Conservation (phyloP, 306 rosid species). For the Cicer chorassanicum region DNA sequence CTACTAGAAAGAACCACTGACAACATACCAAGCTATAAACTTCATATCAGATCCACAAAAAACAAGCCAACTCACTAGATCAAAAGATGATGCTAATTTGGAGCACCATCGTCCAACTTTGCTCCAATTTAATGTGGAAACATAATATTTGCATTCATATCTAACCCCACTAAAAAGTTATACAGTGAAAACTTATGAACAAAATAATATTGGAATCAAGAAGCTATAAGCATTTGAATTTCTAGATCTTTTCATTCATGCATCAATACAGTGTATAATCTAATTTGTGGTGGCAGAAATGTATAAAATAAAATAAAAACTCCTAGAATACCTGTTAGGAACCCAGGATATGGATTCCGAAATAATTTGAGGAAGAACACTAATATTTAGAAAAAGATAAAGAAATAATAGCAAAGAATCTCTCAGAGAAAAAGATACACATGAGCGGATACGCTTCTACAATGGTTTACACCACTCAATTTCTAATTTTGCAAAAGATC, state of each 20-base stretch:
- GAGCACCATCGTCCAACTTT: not conserved
- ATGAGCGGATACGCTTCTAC: too few relatives aligned
- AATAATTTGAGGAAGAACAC: too few relatives aligned
- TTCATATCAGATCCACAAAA: not conserved
- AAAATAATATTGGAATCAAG: not conserved
- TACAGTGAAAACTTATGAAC: not conserved
- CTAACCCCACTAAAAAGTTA: not conserved
- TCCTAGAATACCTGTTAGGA: not conserved
- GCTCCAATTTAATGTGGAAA: not conserved
- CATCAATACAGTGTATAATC: constrained; percentile 1
- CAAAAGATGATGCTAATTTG: not conserved
- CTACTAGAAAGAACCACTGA: not conserved
- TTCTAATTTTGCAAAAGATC: too few relatives aligned
- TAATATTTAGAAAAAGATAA: too few relatives aligned
- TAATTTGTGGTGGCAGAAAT: constrained; percentile 21
- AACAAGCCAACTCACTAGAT: not conserved
- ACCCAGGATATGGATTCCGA: too few relatives aligned
- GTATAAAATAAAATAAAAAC: constrained; percentile 1
- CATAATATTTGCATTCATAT: constrained; percentile 3
- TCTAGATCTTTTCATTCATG: constrained; percentile 3
- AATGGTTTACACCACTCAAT: too few relatives aligned
- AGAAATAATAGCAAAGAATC: too few relatives aligned
- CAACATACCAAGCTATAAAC: not conserved
- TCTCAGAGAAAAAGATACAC: too few relatives aligned
- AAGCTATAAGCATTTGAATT: not conserved